Conservation (phyloP, 352 stramenopile species). For the Sclerospora graminicola region DNA sequence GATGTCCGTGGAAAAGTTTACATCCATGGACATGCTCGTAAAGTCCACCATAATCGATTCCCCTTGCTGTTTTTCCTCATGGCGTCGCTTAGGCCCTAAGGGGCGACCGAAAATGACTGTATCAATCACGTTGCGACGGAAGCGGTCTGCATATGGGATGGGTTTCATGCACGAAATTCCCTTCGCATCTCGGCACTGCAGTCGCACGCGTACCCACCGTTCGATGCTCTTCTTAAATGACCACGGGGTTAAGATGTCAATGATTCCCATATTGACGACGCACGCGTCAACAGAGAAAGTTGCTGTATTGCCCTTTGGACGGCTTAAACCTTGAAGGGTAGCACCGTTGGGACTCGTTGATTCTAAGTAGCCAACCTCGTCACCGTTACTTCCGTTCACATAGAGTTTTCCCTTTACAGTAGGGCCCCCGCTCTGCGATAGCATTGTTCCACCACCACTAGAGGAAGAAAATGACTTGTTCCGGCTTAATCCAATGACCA, state of each 20-base stretch:
- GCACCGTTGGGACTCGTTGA: constrained; percentile 37
- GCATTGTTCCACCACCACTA: constrained; percentile 21
- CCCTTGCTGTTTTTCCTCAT: constrained; percentile 26
- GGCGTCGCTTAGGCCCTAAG: constrained; percentile 23
- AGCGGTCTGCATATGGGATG: constrained; percentile 70
- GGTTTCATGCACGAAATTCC: constrained; percentile 82
- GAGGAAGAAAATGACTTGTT: constrained; percentile 30
- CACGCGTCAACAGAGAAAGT: constrained; percentile 54
- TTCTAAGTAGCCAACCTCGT: constrained; percentile 46
- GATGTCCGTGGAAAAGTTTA: constrained; percentile 32
- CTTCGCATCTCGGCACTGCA: constrained; percentile 66
- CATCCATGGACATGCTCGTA: constrained; percentile 42
- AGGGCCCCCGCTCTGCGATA: constrained; percentile 22
- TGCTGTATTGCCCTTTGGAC: constrained; percentile 17
- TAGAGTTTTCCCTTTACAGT: constrained; percentile 25
- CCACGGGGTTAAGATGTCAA: constrained; percentile 95
- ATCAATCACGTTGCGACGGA: constrained; percentile 77
- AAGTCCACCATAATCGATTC: constrained; percentile 82
- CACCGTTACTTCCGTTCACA: constrained; percentile 19
- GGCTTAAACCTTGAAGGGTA: constrained; percentile 19
- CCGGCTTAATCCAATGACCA: constrained; percentile 88
- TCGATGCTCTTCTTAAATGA: constrained; percentile 90
- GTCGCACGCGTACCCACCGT: constrained; percentile 70
- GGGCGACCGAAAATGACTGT: constrained; percentile 69
- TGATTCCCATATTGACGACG: constrained; percentile 94